These are phyloP conservation scores for Trichophyton simii DNA, from an alignment of 2,329 filamentous ascomycete genomes.

Conservation along the genomic window DNA sequence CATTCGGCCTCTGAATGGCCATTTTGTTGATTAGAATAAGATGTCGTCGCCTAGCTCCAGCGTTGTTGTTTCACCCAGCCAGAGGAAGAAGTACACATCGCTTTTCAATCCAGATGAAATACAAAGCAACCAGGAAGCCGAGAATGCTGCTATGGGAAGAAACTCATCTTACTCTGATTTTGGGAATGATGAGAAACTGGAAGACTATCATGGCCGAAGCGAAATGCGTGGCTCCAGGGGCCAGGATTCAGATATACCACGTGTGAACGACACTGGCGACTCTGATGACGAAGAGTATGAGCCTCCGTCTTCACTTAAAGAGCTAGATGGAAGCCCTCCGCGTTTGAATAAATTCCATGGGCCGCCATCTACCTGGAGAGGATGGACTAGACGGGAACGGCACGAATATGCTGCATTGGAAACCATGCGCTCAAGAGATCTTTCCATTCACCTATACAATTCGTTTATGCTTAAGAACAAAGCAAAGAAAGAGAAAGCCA, in stretches of 20 bases:
- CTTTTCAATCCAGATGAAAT: not conserved
- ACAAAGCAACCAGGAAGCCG: not conserved
- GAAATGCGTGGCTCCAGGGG: constrained; percentile 4
- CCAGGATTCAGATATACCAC: constrained; percentile 7
- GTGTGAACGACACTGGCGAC: not conserved
- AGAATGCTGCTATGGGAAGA: not conserved
- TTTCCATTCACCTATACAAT: constrained; percentile 69
- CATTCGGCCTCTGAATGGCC: not conserved
- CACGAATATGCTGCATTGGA: constrained; percentile 52
- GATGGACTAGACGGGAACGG: constrained; percentile 82
- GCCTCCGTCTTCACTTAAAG: constrained; percentile 5
- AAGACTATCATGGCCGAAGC: constrained; percentile 17
- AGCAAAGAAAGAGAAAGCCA: constrained; percentile 11
- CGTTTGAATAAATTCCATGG: constrained; percentile 57
- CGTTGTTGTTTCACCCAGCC: not conserved
- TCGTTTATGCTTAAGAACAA: constrained; percentile 54
- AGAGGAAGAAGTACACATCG: not conserved
- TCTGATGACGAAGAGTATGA: constrained; percentile 3
- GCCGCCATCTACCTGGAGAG: constrained; percentile 56
- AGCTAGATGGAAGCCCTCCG: not conserved
- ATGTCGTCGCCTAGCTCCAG: not conserved
- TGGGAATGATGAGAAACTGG: constrained; percentile 1
- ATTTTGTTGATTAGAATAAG: not conserved
- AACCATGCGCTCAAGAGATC: constrained; percentile 50
- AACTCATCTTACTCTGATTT: not conserved